phyloP scores from a whole-genome alignment of 106 monocot species.

The Amphibolis antarctica region DNA sequence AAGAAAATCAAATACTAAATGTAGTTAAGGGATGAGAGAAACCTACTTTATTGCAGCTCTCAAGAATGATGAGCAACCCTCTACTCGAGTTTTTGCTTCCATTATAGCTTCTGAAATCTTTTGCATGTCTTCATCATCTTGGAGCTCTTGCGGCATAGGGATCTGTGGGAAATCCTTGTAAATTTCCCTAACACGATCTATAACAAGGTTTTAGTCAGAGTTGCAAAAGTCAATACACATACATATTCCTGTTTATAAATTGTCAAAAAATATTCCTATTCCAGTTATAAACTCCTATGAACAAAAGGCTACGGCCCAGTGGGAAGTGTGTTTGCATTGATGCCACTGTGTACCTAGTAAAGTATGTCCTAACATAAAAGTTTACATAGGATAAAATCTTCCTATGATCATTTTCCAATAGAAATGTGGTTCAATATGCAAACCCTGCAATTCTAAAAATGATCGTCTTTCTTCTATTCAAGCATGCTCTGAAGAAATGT shows the following conservation, averaged over 20 bases:
- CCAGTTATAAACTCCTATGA: too few species aligned
- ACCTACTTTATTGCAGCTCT: constrained; percentile 75
- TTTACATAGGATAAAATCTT: too few species aligned
- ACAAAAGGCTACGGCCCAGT: too few species aligned
- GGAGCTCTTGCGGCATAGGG: constrained; percentile 53
- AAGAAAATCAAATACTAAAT: neutral
- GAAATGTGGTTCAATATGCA: too few species aligned
- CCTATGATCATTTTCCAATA: too few species aligned
- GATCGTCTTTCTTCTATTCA: too few species aligned
- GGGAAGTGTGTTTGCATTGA: too few species aligned
- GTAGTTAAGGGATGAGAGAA: neutral
- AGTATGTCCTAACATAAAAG: too few species aligned
- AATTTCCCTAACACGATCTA: constrained; percentile 60
- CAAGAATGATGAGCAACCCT: constrained; percentile 74
- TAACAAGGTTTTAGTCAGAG: neutral
- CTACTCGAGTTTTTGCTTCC: constrained; percentile 71
- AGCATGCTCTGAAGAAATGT: too few species aligned
- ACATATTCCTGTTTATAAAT: neutral
- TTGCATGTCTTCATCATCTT: constrained; percentile 55
- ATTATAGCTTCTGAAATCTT: constrained; percentile 70
- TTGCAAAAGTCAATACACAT: neutral
- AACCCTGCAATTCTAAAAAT: too few species aligned
- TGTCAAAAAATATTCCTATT: neutral
- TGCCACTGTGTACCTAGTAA: too few species aligned
- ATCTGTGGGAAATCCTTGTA: constrained; percentile 72